Conservation (phyloP, 148 eudicot genomes). For the Salicornia ramosissima region DNA sequence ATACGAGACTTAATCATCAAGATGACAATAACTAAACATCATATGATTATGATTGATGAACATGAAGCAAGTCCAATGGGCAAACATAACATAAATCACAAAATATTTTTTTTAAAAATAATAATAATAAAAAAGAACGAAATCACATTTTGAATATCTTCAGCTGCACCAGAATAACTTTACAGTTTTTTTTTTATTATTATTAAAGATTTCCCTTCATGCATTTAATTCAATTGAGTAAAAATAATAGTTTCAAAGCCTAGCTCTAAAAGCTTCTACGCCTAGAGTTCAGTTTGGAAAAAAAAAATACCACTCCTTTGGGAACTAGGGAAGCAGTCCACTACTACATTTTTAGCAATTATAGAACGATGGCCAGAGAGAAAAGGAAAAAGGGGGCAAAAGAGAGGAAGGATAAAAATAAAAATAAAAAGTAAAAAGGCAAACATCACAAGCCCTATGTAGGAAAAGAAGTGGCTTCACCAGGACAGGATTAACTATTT, state of each 20-base stretch:
- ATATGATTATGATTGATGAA: background rate
- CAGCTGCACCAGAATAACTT: background rate
- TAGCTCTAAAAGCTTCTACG: no score
- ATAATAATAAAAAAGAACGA: no score
- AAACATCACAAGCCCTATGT: no score
- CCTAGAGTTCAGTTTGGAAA: no score
- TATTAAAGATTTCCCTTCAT: background rate
- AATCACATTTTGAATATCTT: background rate
- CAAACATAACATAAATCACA: background rate
- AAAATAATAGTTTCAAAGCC: background rate
- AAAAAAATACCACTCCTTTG: background rate
- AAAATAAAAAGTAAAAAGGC: no score
- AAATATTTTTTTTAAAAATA: background rate
- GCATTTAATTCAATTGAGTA: background rate
- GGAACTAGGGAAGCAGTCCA: background rate
- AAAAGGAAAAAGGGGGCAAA: no score
- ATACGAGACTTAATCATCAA: conserved; percentile 2
- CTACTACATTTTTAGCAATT: no score
- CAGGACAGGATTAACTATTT: background rate
- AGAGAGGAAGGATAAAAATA: no score
- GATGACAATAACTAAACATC: background rate
- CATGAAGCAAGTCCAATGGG: background rate
- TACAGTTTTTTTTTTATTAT: background rate
- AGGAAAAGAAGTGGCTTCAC: background rate
- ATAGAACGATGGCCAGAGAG: no score